phyloP scores from a whole-genome alignment of 805 yeast species.

The Saturnispora bothae region DNA sequence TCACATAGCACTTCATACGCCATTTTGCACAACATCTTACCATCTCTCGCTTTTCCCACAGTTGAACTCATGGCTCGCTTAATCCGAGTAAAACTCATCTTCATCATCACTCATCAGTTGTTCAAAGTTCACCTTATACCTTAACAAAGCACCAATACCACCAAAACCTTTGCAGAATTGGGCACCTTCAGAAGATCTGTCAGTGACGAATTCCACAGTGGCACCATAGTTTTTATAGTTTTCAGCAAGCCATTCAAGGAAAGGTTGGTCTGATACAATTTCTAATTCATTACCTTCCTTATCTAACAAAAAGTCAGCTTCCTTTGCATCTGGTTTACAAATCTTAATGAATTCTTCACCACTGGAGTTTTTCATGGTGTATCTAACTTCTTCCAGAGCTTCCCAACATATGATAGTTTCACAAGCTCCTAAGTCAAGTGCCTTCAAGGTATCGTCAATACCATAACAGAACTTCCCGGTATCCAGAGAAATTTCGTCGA shows the following conservation, averaged over 20 bases:
- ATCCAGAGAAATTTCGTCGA: constrained; percentile 96
- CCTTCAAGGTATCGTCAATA: constrained; percentile 92
- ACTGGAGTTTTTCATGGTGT: constrained; percentile 73
- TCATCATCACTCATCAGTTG: constrained; percentile 83
- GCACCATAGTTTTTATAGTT: constrained; percentile 94
- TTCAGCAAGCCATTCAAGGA: constrained; percentile 97
- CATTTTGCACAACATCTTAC: too few species aligned
- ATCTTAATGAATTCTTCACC: constrained; percentile 67
- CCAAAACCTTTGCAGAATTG: constrained; percentile 97
- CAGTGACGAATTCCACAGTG: constrained; percentile 89
- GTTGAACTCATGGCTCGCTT: too few species aligned
- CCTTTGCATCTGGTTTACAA: constrained; percentile 62
- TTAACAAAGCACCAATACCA: constrained; percentile 94
- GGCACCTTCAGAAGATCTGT: constrained; percentile 95
- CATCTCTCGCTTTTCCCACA: too few species aligned
- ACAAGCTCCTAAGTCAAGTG: constrained; percentile 92
- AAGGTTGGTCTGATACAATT: constrained; percentile 67
- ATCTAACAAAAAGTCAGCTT: constrained; percentile 68
- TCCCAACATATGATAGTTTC: constrained; percentile 89
- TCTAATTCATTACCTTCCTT: constrained; percentile 89
- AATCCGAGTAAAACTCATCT: constrained; percentile 57
- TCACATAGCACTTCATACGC: too few species aligned
- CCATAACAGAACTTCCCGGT: constrained; percentile 97
- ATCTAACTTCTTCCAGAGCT: constrained; percentile 77
- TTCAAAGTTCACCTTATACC: constrained; percentile 96